phyloP scores from a whole-genome alignment of 176 grass and related monocot species.

The Musa acuminata region DNA sequence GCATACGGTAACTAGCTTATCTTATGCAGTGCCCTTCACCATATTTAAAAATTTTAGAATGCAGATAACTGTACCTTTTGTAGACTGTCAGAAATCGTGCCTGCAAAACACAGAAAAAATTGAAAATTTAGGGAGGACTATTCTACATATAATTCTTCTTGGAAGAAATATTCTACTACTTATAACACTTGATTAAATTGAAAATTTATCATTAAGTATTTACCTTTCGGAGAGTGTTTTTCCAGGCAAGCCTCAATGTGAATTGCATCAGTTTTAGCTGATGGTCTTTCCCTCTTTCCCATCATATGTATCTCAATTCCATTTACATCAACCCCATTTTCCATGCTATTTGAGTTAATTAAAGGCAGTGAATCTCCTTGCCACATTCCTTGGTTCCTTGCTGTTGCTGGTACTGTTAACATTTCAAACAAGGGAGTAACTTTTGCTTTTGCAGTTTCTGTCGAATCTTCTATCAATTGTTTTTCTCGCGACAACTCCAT shows the following conservation, averaged over 20 bases:
- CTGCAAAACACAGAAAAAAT: not conserved
- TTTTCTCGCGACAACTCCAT: not conserved
- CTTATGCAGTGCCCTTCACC: not conserved
- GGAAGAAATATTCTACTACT: no score
- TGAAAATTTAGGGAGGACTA: not conserved
- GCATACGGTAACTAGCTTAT: not conserved
- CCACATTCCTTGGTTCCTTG: not conserved
- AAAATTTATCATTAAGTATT: no score
- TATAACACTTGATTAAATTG: no score
- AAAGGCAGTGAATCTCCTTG: conserved; percentile 3
- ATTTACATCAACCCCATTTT: not conserved
- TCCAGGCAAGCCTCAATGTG: not conserved
- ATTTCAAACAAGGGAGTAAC: conserved; percentile 1
- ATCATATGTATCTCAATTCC: not conserved
- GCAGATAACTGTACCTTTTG: not conserved
- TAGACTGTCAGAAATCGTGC: not conserved
- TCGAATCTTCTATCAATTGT: no score
- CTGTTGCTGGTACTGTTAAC: not conserved
- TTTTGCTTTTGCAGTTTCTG: not conserved
- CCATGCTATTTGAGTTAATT: not conserved
- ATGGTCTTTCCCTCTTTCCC: not conserved
- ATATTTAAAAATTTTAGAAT: not conserved
- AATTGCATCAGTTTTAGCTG: not conserved
- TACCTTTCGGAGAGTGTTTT: not conserved
- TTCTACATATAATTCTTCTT: no score